phyloP scores from a whole-genome alignment of 1,284 basidiomycete species.

The Porodaedalea pini region DNA sequence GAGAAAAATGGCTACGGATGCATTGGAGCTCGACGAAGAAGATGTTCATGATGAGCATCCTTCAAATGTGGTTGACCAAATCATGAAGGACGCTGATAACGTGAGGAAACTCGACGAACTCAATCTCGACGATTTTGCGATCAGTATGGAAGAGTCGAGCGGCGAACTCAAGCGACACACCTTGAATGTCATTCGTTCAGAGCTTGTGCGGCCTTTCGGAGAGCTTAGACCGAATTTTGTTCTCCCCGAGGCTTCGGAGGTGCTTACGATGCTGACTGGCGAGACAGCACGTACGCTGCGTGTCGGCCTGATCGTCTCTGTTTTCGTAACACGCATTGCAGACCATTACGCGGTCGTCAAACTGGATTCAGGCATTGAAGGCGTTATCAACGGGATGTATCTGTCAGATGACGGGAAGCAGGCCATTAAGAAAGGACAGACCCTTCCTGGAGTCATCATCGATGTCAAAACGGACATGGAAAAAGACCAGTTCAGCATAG shows the following conservation, averaged over 20 bases:
- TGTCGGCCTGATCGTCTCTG: slow-evolving; percentile 82
- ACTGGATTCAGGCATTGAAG: slow-evolving; percentile 92
- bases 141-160: slow-evolving; percentile 83
- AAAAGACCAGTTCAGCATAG: slow-evolving; percentile 65
- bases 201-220: slow-evolving; percentile 82
- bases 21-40: slow-evolving; percentile 92
- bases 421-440: slow-evolving; percentile 66
- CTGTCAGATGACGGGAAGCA: slow-evolving; percentile 51
- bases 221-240: slow-evolving; percentile 75
- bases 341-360: slow-evolving; percentile 57
- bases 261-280: slow-evolving; percentile 93
- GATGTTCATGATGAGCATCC: slow-evolving; percentile 89
- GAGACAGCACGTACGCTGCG: slow-evolving; percentile 82
- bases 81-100: slow-evolving; percentile 83
- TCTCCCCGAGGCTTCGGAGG: slow-evolving; percentile 71
- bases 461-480: slow-evolving; percentile 64
- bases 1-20: slow-evolving; percentile 97
- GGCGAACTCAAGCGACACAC: slow-evolving; percentile 86
- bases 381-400: slow-evolving; percentile 68
- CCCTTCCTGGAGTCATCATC: slow-evolving; percentile 80
- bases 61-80: slow-evolving; percentile 78
- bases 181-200: slow-evolving; percentile 83
- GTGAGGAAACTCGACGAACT: slow-evolving; percentile 86
- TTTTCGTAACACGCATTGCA: slow-evolving; percentile 62
- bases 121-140: slow-evolving; percentile 95